A percentile compares a stretch with the other conserved stretches of the same genome.
Evolutionary conservation across 176 grass and related monocot species (phyloP).

Genomic region (Poa annua): DNA sequence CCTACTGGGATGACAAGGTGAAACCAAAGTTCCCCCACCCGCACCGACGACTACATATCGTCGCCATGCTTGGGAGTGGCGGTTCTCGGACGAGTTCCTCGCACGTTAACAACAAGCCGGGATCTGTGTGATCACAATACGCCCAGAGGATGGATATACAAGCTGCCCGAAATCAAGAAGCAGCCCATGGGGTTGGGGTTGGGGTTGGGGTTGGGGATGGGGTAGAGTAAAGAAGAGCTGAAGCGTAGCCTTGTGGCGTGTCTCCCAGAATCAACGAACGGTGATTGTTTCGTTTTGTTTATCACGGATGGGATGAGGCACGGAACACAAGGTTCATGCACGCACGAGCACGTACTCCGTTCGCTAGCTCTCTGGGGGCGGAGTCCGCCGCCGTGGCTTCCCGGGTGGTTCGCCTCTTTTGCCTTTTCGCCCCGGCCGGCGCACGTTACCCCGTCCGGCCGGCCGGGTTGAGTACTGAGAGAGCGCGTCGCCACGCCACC

Average conservation of each 20-base stretch:
- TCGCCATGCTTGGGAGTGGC: too few relatives aligned
- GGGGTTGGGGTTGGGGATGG: neutral
- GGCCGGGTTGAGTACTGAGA: neutral
- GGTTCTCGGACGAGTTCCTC: too few relatives aligned
- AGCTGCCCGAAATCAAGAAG: too few relatives aligned
- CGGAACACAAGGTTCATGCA: neutral
- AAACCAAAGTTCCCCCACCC: too few relatives aligned
- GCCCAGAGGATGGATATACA: too few relatives aligned
- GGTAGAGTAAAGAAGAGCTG: neutral
- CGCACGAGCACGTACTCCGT: neutral
- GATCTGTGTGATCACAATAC: too few relatives aligned
- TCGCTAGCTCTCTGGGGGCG: neutral
- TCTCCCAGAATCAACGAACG: neutral
- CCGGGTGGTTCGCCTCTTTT: neutral
- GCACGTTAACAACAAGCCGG: too few relatives aligned
- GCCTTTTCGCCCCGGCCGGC: neutral
- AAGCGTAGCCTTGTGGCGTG: neutral
- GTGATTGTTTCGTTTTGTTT: neutral
- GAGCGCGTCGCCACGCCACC: neutral
- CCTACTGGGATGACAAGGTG: too few relatives aligned
- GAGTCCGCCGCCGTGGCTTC: slow-evolving; percentile 17
- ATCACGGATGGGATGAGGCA: neutral
- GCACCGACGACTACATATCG: too few relatives aligned
- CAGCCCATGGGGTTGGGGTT: neutral
- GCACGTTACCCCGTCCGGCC: slow-evolving; percentile 2